These are phyloP conservation scores for Suillus luteus DNA, from an alignment of 768 basidiomycete species.

Conservation along the genomic window DNA sequence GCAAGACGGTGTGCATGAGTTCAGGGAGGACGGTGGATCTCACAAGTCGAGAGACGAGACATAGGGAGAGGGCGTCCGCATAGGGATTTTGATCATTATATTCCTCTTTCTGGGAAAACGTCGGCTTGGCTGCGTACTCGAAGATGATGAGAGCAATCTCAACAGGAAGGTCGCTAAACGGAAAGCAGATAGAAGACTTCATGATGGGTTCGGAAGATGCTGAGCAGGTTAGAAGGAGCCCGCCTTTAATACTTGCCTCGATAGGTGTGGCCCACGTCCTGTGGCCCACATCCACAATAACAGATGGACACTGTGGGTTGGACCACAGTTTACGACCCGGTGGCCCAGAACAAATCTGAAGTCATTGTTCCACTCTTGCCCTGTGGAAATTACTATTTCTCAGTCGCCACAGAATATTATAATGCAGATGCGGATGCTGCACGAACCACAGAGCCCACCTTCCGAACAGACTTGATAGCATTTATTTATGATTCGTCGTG, in stretches of 20 bases:
- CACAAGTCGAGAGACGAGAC: constrained; percentile 35
- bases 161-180: constrained; percentile 30
- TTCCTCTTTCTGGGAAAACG: constrained; percentile 3
- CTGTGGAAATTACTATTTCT: too few species aligned
- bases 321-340: neutral
- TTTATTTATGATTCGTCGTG: too few species aligned
- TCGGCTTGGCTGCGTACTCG: constrained; percentile 31
- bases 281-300: too few species aligned
- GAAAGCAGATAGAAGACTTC: constrained; percentile 5
- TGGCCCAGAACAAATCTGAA: neutral
- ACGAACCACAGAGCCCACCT: neutral
- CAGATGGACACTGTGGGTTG: too few species aligned
- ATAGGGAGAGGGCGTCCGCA: constrained; percentile 32
- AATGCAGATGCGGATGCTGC: neutral
- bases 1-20: constrained; percentile 29
- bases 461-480: too few species aligned
- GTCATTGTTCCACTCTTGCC: neutral
- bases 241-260: neutral
- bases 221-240: neutral
- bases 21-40: constrained; percentile 27
- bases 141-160: constrained; percentile 40
- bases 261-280: neutral
- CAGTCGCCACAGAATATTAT: too few species aligned
- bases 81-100: constrained; percentile 12
- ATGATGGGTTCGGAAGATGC: neutral